Evolutionary conservation across 2,329 filamentous ascomycete species (phyloP).

Genomic region (Plectosphaerella cucumerina): DNA sequence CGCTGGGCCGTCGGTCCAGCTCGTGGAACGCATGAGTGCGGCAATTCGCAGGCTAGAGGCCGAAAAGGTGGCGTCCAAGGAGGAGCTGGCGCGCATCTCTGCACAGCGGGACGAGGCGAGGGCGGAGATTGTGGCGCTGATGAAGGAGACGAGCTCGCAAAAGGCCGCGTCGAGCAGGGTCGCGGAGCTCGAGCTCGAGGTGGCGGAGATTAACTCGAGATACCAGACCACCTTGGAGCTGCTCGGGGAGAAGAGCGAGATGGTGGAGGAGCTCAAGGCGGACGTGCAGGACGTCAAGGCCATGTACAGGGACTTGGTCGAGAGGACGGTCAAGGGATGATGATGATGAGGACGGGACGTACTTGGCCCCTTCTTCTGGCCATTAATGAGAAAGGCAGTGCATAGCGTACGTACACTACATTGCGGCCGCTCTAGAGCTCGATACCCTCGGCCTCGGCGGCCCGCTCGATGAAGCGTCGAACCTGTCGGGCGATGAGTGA

Average conservation of each 20-base stretch:
- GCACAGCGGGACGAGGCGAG: conserved; percentile 88
- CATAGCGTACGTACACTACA: not conserved
- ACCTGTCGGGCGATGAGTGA: conserved; percentile 44
- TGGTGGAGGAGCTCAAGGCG: conserved; percentile 82
- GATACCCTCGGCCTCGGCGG: conserved; percentile 81
- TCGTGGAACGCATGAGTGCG: conserved; percentile 94
- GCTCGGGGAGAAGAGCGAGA: conserved; percentile 94
- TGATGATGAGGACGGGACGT: not conserved
- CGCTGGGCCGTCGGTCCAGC: conserved; percentile 87
- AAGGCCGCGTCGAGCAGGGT: conserved; percentile 57
- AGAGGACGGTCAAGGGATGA: conserved; percentile 67
- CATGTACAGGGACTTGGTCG: conserved; percentile 91
- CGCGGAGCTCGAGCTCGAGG: conserved; percentile 60
- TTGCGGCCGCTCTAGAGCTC: conserved; percentile 34
- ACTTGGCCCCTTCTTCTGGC: not conserved
- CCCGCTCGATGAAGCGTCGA: conserved; percentile 69
- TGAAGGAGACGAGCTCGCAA: conserved; percentile 78
- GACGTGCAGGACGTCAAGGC: conserved; percentile 92
- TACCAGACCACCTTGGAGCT: conserved; percentile 92
- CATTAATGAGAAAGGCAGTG: not conserved
- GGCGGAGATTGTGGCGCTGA: conserved; percentile 83
- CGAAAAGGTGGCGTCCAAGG: conserved; percentile 83
- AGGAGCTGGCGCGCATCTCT: conserved; percentile 76
- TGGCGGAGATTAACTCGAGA: conserved; percentile 66
- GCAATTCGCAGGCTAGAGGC: conserved; percentile 86